Evolutionary conservation across 495 filamentous ascomycete species (phyloP).

Genomic region (Daldinia childiae): DNA sequence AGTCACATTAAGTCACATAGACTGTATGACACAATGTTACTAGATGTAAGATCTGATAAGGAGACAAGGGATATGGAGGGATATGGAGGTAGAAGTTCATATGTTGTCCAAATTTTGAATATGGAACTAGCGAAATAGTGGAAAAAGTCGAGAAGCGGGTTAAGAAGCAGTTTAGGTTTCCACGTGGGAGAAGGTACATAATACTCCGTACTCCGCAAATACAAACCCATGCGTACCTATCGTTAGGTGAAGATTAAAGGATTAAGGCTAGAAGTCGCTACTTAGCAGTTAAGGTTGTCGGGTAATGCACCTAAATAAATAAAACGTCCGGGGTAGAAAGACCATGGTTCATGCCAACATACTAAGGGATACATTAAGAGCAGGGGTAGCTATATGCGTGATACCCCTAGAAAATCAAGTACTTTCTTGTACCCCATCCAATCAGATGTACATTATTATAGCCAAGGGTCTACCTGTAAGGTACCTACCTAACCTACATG

Average conservation of each 20-base stretch:
- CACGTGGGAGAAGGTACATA: conserved; percentile 25
- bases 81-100: neutral
- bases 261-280: neutral
- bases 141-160: neutral
- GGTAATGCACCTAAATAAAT: conserved; percentile 45
- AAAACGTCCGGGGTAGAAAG: conserved; percentile 13
- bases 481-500: no score
- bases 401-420: conserved; percentile 4
- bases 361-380: neutral
- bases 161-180: conserved; percentile 3
- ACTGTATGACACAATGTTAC: conserved; percentile 13
- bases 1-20: conserved; percentile 5
- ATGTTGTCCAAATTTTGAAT: neutral
- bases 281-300: conserved; percentile 36
- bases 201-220: conserved; percentile 39
- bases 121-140: neutral
- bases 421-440: conserved; percentile 16
- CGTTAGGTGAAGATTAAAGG: neutral
- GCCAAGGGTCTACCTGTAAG: conserved; percentile 1
- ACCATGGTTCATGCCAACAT: conserved; percentile 1
- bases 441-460: neutral
- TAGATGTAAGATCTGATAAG: conserved; percentile 31
- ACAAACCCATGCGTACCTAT: neutral
- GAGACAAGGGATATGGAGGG: neutral
- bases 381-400: neutral